Base-by-base conservation (phyloP, 345 rosid genomes). In the Populus simonii region DNA sequence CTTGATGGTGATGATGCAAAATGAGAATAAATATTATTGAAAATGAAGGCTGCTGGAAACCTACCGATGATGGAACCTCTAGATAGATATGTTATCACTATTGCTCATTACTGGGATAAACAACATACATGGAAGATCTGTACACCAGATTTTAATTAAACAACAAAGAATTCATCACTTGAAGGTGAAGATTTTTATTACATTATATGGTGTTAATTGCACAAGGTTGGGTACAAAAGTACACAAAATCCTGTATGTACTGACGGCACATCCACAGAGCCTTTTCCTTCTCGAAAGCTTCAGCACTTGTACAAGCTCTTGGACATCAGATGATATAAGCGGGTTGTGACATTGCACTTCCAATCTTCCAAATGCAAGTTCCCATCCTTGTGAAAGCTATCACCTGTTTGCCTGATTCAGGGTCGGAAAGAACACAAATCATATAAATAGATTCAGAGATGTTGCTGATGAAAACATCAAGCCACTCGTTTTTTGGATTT, bases 391-490 rank as follows among this genome's bases (percentile, higher is more conserved):
- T 25, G 47, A 57, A 55, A 43, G 41, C 29, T 0, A 15, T 85
- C 80, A 82, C 76, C 74, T 69, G 80, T 69, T 80, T 7, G 75
- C 55, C 81, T 77, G 66, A 33, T 76, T 49, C 5, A 47, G 5
- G 3, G 17, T 22, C 23, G 51, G 29, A 25, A 25, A 20, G 51
- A 49, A 51, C 1, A 25, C 27, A 1, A 29, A 20, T 4, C 23
- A n/a, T 29, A 23, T 47, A 31, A 41, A 41, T 41, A 6, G 47
- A 57, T 57, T 3, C 1, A 12, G 18, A 9, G 27, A 57, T 41
- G 12, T n/a, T 57, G 63, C 63, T n/a, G 63, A 57, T n/a, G 12
- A 57, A 9, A n/a, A 57, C 4, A n/a, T 57, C 63, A 57, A 13
- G 15, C 5, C 59, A 7, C 20, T 51, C 59, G 20, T 51, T 51